These are phyloP conservation scores for Moricandia arvensis DNA, from an alignment of 345 rosid species.

Conservation along the genomic window DNA sequence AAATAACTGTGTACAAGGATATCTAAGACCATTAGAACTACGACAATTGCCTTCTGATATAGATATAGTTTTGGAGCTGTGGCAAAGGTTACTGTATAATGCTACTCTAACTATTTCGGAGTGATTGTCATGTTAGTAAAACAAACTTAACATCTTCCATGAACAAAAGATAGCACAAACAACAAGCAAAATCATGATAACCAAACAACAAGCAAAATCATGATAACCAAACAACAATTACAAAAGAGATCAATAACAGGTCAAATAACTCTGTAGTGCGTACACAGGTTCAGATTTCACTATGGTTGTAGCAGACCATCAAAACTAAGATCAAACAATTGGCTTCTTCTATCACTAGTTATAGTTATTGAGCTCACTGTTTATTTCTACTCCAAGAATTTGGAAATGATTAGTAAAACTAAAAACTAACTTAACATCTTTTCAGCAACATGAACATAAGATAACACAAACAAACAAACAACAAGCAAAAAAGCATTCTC, in stretches of 20 bases:
- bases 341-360: neutral
- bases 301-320: neutral
- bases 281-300: no score
- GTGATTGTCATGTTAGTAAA: neutral
- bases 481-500: neutral
- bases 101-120: neutral
- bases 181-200: no score
- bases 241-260: neutral
- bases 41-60: neutral
- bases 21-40: neutral
- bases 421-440: neutral
- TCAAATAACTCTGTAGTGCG: neutral
- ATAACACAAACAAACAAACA: neutral
- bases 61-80: no score
- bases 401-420: neutral
- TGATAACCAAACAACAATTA: neutral
- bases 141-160: no score
- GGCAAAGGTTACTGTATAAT: neutral
- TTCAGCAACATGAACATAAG: neutral
- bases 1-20: neutral
- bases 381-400: neutral
- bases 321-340: neutral
- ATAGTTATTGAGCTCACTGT: neutral
- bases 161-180: no score
- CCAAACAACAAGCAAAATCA: neutral